These are phyloP conservation scores for Hordeum pubiflorum DNA, from an alignment of 202 grass and related monocot genomes.

Conservation along the genomic window DNA sequence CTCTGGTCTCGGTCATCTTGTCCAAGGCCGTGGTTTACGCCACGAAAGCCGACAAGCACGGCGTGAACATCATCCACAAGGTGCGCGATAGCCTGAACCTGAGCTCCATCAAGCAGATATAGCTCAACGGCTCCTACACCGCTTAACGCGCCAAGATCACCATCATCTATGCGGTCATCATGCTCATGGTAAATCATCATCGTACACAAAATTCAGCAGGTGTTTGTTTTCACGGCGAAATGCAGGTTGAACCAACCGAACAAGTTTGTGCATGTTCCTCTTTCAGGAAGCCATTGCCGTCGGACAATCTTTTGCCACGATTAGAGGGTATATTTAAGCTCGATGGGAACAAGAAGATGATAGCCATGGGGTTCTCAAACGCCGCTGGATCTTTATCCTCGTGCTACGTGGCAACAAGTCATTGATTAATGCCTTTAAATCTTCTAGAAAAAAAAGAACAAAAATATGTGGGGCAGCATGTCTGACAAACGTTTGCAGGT, in stretches of 20 bases:
- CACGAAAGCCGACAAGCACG: slow-evolving; percentile 67
- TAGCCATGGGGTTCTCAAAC: slow-evolving; percentile 88
- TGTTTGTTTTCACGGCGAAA: neutral
- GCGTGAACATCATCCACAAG: slow-evolving; percentile 69
- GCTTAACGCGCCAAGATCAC: slow-evolving; percentile 68
- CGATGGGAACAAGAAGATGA: slow-evolving; percentile 87
- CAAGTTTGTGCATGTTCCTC: neutral
- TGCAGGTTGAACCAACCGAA: neutral
- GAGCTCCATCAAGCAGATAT: slow-evolving; percentile 51
- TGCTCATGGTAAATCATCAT: slow-evolving; percentile 49
- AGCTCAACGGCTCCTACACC: slow-evolving; percentile 31
- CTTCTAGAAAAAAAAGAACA: neutral
- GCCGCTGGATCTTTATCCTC: slow-evolving; percentile 82
- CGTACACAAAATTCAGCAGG: neutral
- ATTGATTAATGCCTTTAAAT: neutral
- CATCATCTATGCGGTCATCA: slow-evolving; percentile 66
- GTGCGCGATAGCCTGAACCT: slow-evolving; percentile 53
- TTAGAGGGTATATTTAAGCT: slow-evolving; percentile 64
- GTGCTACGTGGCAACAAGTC: slow-evolving; percentile 85
- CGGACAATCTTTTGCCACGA: slow-evolving; percentile 69
- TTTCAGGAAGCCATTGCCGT: slow-evolving; percentile 88
- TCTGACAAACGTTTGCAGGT: slow-evolving; percentile 43
- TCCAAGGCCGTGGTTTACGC: slow-evolving; percentile 49
- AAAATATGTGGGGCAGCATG: neutral
- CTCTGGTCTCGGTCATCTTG: no score